phyloP scores from a whole-genome alignment of 2,329 filamentous ascomycete species.

The Bretziella fagacearum region DNA sequence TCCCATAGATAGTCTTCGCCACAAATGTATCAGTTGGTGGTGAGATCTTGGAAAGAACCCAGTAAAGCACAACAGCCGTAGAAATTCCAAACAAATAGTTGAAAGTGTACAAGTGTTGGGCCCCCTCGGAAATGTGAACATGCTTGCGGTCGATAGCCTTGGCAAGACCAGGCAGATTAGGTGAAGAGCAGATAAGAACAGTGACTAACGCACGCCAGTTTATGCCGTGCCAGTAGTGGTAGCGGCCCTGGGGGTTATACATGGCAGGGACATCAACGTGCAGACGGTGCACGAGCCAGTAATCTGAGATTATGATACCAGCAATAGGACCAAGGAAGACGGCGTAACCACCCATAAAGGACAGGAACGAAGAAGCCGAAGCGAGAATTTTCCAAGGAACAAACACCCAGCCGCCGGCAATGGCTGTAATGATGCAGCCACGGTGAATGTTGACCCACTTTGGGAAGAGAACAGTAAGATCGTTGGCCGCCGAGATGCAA shows the following conservation, averaged over 20 bases:
- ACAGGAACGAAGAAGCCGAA: constrained; percentile 20
- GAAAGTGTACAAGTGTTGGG: constrained; percentile 17
- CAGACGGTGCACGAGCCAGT: constrained; percentile 23
- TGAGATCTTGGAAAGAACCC: constrained; percentile 9
- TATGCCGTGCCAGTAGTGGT: constrained; percentile 26
- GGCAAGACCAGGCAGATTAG: constrained; percentile 28
- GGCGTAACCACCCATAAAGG: constrained; percentile 21
- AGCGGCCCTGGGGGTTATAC: constrained; percentile 26
- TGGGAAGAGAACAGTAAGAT: constrained; percentile 20
- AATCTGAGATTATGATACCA: constrained; percentile 27
- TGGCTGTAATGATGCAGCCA: constrained; percentile 20
- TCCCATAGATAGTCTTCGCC: constrained; percentile 10
- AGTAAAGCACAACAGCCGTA: constrained; percentile 16
- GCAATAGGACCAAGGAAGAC: constrained; percentile 27
- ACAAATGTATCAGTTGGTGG: constrained; percentile 12
- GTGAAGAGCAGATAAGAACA: constrained; percentile 26
- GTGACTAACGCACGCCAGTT: constrained; percentile 27
- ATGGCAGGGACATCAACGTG: constrained; percentile 26
- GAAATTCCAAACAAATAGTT: constrained; percentile 18
- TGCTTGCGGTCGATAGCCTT: constrained; percentile 10
- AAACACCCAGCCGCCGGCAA: constrained; percentile 22
- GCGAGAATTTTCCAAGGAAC: constrained; percentile 23
- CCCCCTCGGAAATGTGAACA: constrained; percentile 9
- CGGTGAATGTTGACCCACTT: constrained; percentile 21
- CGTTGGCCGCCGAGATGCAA: constrained; percentile 20